Conservation (phyloP, 179 eudicot species). For the Monotropa hypopitys region DNA sequence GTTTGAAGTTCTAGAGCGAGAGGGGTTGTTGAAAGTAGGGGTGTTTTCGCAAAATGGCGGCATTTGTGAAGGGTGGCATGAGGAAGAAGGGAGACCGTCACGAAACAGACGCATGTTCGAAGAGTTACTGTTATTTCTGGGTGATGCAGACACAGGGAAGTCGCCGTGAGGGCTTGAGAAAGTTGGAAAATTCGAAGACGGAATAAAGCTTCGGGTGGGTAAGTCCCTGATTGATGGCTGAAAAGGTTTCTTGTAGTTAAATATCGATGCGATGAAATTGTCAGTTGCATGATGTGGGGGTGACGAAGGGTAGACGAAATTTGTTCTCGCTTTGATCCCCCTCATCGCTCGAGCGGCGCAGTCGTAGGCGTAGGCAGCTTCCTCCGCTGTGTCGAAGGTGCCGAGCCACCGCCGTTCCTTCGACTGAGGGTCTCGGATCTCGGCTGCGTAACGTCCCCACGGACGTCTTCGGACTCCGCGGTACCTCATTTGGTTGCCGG, state of each 20-base stretch:
- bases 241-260: conserved; percentile 10
- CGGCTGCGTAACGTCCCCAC: conserved; percentile 95
- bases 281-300: not conserved
- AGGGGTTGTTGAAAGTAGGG: not conserved
- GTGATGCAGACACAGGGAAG: conserved; percentile 1
- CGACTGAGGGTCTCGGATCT: conserved; percentile 72
- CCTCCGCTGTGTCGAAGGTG: conserved; percentile 83
- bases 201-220: not conserved
- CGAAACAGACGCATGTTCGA: conserved; percentile 16
- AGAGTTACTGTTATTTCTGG: conserved; percentile 2
- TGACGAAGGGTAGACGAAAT: conserved; percentile 44
- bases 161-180: conserved; percentile 3
- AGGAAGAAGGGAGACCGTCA: conserved; percentile 9
- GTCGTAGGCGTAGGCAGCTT: conserved; percentile 85
- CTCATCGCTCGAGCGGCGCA: conserved; percentile 84
- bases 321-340: conserved; percentile 68
- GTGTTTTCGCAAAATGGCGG: not conserved
- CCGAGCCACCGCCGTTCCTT: conserved; percentile 90
- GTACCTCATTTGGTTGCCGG: conserved; percentile 27
- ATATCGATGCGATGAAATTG: conserved; percentile 18
- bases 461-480: conserved; percentile 91
- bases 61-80: not conserved
- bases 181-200: not conserved
- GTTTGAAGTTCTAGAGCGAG: not conserved
- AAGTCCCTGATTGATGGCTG: conserved; percentile 14